Base-by-base conservation (phyloP, 371 early-diverging fungal genomes). In the Sporodiniella umbellata region DNA sequence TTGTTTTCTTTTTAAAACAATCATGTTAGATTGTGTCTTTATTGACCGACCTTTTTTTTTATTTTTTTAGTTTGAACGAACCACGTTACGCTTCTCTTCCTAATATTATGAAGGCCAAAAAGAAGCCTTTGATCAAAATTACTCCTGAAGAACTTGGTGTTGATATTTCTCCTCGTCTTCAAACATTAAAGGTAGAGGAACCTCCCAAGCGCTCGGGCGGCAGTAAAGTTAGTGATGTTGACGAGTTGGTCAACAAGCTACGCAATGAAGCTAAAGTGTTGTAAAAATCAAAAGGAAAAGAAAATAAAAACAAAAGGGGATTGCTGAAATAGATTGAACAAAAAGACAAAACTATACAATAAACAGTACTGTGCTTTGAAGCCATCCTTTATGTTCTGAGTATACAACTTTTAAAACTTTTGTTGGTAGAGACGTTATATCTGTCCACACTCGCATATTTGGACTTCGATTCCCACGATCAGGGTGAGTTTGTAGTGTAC, bases 21-120 rank as follows among this genome's bases (percentile, higher is more conserved):
- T n/a, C n/a, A n/a, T n/a, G n/a, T n/a, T n/a, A n/a, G n/a, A n/a
- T n/a, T n/a, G n/a, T n/a, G n/a, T n/a, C n/a, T n/a, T n/a, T 14
- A 44, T 40, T 42, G 14, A 35, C 31, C 14, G 21, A 39, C 24
- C 28, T 33, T 28, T 1, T 17, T 11, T 45, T 15, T 35, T 17
- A 48, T 46, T 35, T 35, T 6, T 46, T 15, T 59, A 93, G 91
- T 33, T 78, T 98, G 58, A 99, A 98, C 73, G 90, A 87, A 64
- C 99, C 99, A 25, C 87, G 97, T 45, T 98, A 91, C 62, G 98
- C 95, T 18, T 92, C 97, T 38, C 86, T 99, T 50, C 89, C 85
- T 51, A 88, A 87, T 80, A 96, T 96, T 66, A 96, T 96, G 96
- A 98, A 99, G 85, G 99, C 99, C 45, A 99, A 97, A 80, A 96